These are phyloP conservation scores for Aspergillus diversus DNA, from an alignment of 495 filamentous ascomycete genomes.

Conservation along the genomic window DNA sequence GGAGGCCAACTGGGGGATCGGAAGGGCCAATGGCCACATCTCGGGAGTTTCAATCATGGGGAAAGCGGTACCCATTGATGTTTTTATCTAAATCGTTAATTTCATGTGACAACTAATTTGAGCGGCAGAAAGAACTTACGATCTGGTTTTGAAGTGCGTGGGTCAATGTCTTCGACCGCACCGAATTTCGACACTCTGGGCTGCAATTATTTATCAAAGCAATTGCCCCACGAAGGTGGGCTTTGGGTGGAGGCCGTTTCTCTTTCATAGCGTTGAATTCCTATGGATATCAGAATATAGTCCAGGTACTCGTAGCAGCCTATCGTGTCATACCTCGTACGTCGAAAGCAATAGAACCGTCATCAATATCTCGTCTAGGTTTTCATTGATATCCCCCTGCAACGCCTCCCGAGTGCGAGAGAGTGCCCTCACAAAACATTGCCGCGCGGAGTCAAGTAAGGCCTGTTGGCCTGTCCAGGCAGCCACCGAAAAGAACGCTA, in stretches of 20 bases:
- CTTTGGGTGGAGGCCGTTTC: constrained; percentile 26
- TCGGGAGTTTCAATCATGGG: constrained; percentile 34
- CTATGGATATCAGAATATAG: constrained; percentile 18
- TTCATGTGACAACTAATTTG: background rate
- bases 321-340: constrained; percentile 58
- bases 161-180: constrained; percentile 26
- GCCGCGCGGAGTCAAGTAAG: constrained; percentile 41
- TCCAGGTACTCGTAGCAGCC: background rate
- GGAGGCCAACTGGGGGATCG: constrained; percentile 24
- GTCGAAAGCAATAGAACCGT: constrained; percentile 63
- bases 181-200: constrained; percentile 19
- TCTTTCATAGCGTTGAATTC: constrained; percentile 38
- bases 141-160: constrained; percentile 39
- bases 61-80: constrained; percentile 25
- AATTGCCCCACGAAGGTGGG: constrained; percentile 40
- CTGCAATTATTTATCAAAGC: constrained; percentile 36
- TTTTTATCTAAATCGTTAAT: constrained; percentile 31
- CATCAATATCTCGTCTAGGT: constrained; percentile 61
- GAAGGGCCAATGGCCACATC: constrained; percentile 32
- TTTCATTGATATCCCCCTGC: constrained; percentile 47
- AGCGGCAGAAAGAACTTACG: constrained; percentile 24
- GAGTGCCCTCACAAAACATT: constrained; percentile 51
- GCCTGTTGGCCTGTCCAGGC: constrained; percentile 49
- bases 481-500: constrained; percentile 55
- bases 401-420: constrained; percentile 57